Evolutionary conservation across 2,329 filamentous ascomycete species (phyloP), one percentile per base, ranked within the genome.

Genomic region (Geosmithia morbida): DNA sequence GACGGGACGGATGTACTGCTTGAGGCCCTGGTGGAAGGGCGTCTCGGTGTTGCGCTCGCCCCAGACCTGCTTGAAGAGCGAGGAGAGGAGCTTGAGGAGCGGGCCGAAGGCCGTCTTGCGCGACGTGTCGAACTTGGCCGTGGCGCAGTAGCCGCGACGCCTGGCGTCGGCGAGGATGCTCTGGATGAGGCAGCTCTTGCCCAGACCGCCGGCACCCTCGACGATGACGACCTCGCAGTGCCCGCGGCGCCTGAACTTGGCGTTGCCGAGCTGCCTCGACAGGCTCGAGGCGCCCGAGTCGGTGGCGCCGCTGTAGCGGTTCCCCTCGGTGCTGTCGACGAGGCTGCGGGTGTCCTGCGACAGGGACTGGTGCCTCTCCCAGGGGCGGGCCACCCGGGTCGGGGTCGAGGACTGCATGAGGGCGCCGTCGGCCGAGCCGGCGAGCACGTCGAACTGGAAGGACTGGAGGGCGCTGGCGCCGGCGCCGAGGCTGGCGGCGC

Each of bases 51-150:
- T 77, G 40, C 72, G 71, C 57, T 83, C 79, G 1, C 78, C 79
- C 68, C 78, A 83, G 2, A 82, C 75, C 57, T 83, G 79, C 55
- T 77, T 77, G 60, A 83, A 82, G 16, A 83, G 63, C 18, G 77
- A 81, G 11, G 78, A 81, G 11, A 83, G 61, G n/a, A 83, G 61
- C 59, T 77, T 81, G 22, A 83, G 67, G 40, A 83, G 61, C 3
- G 79, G 79, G 1, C 77, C 78, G 57, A 81, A 83, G 3, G 79
- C 75, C 8, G 70, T 75, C 53, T 72, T 72, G 53, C 74, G 68
- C 0, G 77, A 73, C 1, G 72, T 75, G 54, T 83, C 79, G 50
- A 83, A 83, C 56, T 83, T 83, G 41, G 79, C 74, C 30, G 76
- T 80, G 7, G 78, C 76, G 54, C 77, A 82, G 56, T 82, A 83